phyloP scores from a whole-genome alignment of 2,329 filamentous ascomycete species.

The Talaromyces verruculosus region DNA sequence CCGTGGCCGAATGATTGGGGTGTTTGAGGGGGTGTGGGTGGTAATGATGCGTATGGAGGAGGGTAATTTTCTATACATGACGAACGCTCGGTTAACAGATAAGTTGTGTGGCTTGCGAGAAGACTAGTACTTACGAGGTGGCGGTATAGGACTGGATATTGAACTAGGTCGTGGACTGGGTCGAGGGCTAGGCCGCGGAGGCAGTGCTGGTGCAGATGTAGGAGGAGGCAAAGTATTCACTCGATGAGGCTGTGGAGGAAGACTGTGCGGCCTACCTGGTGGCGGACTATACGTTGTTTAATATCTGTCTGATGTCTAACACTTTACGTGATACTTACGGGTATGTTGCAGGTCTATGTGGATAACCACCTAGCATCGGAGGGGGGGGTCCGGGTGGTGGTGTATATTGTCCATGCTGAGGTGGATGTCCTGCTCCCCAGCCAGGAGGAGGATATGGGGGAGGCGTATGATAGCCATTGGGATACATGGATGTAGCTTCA shows the following conservation, averaged over 20 bases:
- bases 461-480: slow-evolving; percentile 13
- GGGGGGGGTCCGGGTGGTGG: slow-evolving; percentile 12
- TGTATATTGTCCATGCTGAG: slow-evolving; percentile 9
- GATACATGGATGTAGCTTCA: slow-evolving; percentile 10
- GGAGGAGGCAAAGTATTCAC: slow-evolving; percentile 13
- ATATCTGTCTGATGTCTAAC: neutral
- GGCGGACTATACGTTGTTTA: slow-evolving; percentile 8
- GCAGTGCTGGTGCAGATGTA: slow-evolving; percentile 14
- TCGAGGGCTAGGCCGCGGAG: slow-evolving; percentile 18
- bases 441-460: slow-evolving; percentile 17
- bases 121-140: slow-evolving; percentile 8
- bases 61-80: slow-evolving; percentile 13
- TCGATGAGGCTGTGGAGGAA: slow-evolving; percentile 17
- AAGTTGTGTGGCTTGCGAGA: neutral
- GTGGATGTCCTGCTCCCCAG: slow-evolving; percentile 15
- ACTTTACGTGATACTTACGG: slow-evolving; percentile 20
- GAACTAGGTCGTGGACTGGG: slow-evolving; percentile 1
- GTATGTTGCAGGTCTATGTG: slow-evolving; percentile 14
- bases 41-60: slow-evolving; percentile 11
- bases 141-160: neutral
- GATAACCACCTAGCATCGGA: slow-evolving; percentile 9
- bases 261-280: slow-evolving; percentile 14
- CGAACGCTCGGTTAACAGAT: neutral
- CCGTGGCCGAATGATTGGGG: slow-evolving; percentile 75
- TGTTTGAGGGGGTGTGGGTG: slow-evolving; percentile 45